These are phyloP conservation scores for Populus trichocarpa DNA, from an alignment of 441 rosid genomes.

Conservation along the genomic window DNA sequence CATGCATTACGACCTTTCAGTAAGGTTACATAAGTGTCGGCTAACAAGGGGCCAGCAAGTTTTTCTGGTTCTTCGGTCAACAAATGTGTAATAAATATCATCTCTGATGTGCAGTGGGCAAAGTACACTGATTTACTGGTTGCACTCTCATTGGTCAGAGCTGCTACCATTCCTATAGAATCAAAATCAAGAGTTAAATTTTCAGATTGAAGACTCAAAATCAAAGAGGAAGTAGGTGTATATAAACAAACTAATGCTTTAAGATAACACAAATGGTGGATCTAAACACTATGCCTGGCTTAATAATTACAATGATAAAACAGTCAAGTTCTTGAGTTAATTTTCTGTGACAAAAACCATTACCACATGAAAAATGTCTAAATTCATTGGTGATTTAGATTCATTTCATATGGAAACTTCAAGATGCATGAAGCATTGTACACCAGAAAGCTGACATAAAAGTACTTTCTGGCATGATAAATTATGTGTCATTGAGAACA, in stretches of 20 bases:
- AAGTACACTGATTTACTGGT: constrained; percentile 55
- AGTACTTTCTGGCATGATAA: not conserved
- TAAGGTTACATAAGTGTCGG: constrained; percentile 51
- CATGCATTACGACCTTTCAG: constrained; percentile 54
- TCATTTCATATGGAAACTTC: not conserved
- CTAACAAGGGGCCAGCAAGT: constrained; percentile 53
- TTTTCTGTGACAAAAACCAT: not conserved
- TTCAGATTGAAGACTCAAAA: not conserved
- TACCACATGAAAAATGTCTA: not conserved
- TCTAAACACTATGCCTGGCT: not conserved
- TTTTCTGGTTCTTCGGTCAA: constrained; percentile 53
- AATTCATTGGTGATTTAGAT: not conserved
- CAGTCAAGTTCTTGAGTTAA: not conserved
- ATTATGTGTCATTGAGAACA: not conserved
- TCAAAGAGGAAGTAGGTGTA: not conserved
- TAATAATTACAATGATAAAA: not conserved
- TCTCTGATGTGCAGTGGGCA: constrained; percentile 57
- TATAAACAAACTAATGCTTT: not conserved
- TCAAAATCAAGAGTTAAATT: not conserved
- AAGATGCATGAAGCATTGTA: not conserved
- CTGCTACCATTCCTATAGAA: constrained; percentile 49
- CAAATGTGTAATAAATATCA: constrained; percentile 56
- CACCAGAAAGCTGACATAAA: not conserved
- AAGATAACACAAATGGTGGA: not conserved
- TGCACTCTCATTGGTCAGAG: constrained; percentile 54